phyloP scores from a whole-genome alignment of 306 rosid genomes.

The Aeschynomene evenia region DNA sequence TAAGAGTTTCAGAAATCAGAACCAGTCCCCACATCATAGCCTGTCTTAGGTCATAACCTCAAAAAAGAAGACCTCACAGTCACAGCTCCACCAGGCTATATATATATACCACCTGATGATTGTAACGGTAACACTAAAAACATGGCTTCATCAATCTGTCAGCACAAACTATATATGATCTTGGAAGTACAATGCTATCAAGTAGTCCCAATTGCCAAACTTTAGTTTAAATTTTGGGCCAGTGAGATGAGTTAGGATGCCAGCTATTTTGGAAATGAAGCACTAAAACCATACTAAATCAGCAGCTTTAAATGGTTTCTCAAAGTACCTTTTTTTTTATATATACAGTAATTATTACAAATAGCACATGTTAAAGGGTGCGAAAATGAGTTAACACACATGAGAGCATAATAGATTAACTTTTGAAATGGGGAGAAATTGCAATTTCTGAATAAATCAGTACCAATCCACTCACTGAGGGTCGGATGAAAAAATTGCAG shows the following conservation, averaged over 20 bases:
- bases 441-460: slow-evolving; percentile 17
- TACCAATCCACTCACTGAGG: slow-evolving; percentile 5
- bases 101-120: slow-evolving; percentile 30
- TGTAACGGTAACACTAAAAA: slow-evolving; percentile 31
- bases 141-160: slow-evolving; percentile 26
- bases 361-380: not conserved
- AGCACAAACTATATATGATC: not conserved
- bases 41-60: slow-evolving; percentile 40
- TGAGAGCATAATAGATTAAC: slow-evolving; percentile 3
- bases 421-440: not conserved
- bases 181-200: slow-evolving; percentile 10
- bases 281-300: slow-evolving; percentile 2
- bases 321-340: not conserved
- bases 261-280: not conserved
- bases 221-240: slow-evolving; percentile 6
- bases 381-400: not conserved
- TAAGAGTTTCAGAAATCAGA: slow-evolving; percentile 21
- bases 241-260: slow-evolving; percentile 13
- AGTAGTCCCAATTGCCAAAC: slow-evolving; percentile 20
- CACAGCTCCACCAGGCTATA: slow-evolving; percentile 6
- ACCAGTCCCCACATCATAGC: slow-evolving; percentile 26
- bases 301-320: slow-evolving; percentile 14
- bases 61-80: slow-evolving; percentile 24
- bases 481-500: slow-evolving; percentile 2
- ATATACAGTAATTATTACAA: not conserved